Evolutionary conservation across 108 stramenopile genomes (phyloP), one percentile per base, ranked within the genome.

Genomic region (Licmophora abbreviata): DNA sequence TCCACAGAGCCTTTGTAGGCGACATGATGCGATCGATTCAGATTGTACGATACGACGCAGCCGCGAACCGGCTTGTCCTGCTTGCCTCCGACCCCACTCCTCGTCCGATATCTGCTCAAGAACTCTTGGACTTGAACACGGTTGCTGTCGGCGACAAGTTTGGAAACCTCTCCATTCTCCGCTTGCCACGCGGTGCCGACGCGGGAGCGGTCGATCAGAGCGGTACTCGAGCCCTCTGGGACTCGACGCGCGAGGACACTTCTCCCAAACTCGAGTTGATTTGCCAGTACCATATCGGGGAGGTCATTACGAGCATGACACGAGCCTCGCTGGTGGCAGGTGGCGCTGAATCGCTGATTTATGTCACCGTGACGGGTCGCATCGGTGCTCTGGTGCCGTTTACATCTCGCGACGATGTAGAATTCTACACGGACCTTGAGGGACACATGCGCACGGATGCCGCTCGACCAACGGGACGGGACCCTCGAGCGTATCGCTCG

Each of bases 91-190:
- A 99, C 69, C 71, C 73, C 10, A 73, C 66, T 32, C 90, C 93
- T 5, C 85, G 98, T 15, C 74, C 77, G 9, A 73, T 94, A 44
- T 86, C 91, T 26, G 78, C 76, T 37, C 80, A 85, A 57, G 92
- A 89, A 38, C 68, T 96, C 26, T 69, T 99, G 31, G 98, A 99
- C 63, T 84, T 91, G 66, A 91, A 99, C 64, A 99, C 95, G 24
- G 85, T 95, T 28, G 95, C 95, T 2, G 96, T 88, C 0, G 93
- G 87, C 0, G 96, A 97, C 74, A 96, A 96, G 57, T 96, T 96
- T 61, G 98, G 98, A 21, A 96, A 96, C 63, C 61, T 99, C 12
- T 89, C 89, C 23, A 72, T 97, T 11, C 58, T 99, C 32, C 79
- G 95, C n/a, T 45, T 88, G 8, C 89, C 92, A 23, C 61, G 79